Base-by-base conservation (phyloP, 1,284 basidiomycete genomes). In the Pseudozyma sp. region DNA sequence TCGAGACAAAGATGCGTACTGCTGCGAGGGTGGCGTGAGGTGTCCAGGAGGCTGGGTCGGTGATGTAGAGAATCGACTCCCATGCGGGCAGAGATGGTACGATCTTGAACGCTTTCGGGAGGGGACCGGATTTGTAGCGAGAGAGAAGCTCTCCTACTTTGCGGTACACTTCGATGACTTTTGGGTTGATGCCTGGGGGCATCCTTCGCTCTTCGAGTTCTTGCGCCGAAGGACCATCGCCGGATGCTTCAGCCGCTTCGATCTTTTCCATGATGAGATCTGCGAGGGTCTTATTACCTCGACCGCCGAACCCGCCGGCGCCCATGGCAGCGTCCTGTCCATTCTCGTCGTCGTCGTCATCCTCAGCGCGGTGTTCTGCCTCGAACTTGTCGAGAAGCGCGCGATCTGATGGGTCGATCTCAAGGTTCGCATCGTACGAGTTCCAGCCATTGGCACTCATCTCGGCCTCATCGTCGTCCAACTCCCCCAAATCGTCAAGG, bases 81-180 rank as follows among this genome's bases (percentile, higher is more conserved):
- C 97, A 99, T 72, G 93, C 91, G 7, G 94, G 93, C 24, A 98
- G 90, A 6, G 95, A 93, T 4, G 97, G 97, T 34, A 99, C 92
- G 64, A 99, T 94, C 87, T 99, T 99, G 90, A 99, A 96, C 1
- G 94, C 89, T 87, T 99, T 99, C 17, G 97, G 97, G 0, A 99
- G 88, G 1, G 94, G 92, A 2, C 96, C 96, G 8, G 95, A 97
- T 82, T 93, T 95, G 88, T 99, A 98, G 58, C 91, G 90, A 46
- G 90, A 92, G 35, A 99, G 88, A 68, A 96, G 90, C 74, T 89
- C 87, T 33, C 94, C 96, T 56, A 97, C 90, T 87, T 94, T 94
- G 77, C 10, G 57, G 85, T 98, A 99, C 10, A 95, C 91, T 81
- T 97, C 94, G 19, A 97, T 92, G 31, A 99, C 91, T 85, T 94